Base-by-base conservation (phyloP, 192 early-diverging fungal genomes). In the Chytriomyces sp. region DNA sequence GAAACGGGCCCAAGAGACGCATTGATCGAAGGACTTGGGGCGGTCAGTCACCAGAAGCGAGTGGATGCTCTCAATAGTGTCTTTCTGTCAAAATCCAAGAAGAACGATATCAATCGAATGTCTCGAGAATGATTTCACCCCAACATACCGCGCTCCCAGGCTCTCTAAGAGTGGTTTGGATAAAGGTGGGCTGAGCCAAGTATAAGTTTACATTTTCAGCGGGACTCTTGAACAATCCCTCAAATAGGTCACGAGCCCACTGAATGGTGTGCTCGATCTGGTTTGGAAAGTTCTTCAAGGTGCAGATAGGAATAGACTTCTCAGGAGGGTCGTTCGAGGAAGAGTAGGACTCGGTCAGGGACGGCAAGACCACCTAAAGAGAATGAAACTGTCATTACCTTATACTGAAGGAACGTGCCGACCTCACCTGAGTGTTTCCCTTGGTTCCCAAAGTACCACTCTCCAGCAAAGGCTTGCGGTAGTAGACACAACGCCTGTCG, bases 361-460 rank as follows among this genome's bases (percentile, higher is more conserved):
- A 88, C 17, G 98, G 98, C 77, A 99, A 80, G 17, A 99, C 90
- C 17, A 99, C 82, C 81, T 82, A 52, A 52, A 67, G 3, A n/a
- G 26, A 67, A 67, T 2, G 19, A 25, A 25, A 53, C 12, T 30
- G 33, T 52, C 39, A 54, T 31, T 26, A 30, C 25, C 31, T 30
- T 78, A 1, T 3, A 26, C 25, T 34, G 40, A 39, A 59, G 25
- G 41, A 49, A 3, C 25, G 33, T 34, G 30, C 39, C 28, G 5
- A 5, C 7, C 66, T 39, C 39, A 85, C 95, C 82, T 99, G 98
- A 8, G 95, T 97, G 85, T 99, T 99, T 67, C 98, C 98, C 85
- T 99, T 99, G 59, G 98, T 99, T 28, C 98, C 98, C 14, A 99
- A 85, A 2, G 98, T 99, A 28, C 98, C 98, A 33, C 95, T 97